Evolutionary conservation across 768 basidiomycete species (phyloP).

Genomic region (Calocera cornea): DNA sequence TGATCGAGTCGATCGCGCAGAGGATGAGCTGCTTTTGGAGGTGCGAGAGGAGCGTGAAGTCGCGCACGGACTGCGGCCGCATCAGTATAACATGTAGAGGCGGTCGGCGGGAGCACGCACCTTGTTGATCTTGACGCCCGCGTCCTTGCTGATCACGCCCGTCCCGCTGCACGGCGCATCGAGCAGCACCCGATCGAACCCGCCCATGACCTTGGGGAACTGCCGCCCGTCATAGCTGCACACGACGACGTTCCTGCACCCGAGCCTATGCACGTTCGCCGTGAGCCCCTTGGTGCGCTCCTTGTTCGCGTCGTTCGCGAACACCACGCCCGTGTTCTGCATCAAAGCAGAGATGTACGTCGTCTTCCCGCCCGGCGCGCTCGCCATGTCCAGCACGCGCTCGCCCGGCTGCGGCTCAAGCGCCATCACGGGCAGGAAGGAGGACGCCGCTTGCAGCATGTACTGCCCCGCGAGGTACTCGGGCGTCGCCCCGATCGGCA

Average conservation of each 20-base stretch:
- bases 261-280: slow-evolving; percentile 90
- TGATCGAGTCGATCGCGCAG: slow-evolving; percentile 93
- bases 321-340: slow-evolving; percentile 95
- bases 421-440: slow-evolving; percentile 97
- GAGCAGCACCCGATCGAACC: slow-evolving; percentile 90
- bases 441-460: slow-evolving; percentile 98
- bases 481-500: slow-evolving; percentile 93
- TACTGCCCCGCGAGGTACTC: slow-evolving; percentile 99
- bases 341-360: slow-evolving; percentile 94
- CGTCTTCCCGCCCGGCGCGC: slow-evolving; percentile 94
- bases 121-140: slow-evolving; percentile 97
- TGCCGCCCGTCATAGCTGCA: slow-evolving; percentile 96
- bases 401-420: slow-evolving; percentile 85
- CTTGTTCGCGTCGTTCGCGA: slow-evolving; percentile 95
- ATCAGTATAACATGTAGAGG: not conserved
- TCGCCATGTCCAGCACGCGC: slow-evolving; percentile 94
- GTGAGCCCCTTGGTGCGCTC: slow-evolving; percentile 88
- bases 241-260: slow-evolving; percentile 94
- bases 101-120: slow-evolving; percentile 30
- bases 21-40: slow-evolving; percentile 96
- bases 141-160: slow-evolving; percentile 95
- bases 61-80: slow-evolving; percentile 62
- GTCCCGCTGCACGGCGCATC: slow-evolving; percentile 98
- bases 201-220: slow-evolving; percentile 97
- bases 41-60: slow-evolving; percentile 91